These are phyloP conservation scores for Aspergillus bertholletiae DNA, from an alignment of 495 filamentous ascomycete genomes.

Conservation along the genomic window DNA sequence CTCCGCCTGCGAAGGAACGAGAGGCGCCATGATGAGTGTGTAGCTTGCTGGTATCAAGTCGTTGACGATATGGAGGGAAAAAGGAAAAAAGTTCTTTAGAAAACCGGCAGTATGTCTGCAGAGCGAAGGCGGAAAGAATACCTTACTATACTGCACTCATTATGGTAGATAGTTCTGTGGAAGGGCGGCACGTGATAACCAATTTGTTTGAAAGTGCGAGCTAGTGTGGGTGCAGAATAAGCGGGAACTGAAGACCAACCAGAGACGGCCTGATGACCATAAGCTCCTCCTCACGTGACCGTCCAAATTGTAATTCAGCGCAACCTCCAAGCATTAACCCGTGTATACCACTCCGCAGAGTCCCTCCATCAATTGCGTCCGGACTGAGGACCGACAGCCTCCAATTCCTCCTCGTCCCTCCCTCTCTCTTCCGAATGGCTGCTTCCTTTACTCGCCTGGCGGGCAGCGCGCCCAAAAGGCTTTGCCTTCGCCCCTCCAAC, in stretches of 20 bases:
- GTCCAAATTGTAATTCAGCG: constrained; percentile 37
- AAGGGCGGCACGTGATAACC: neutral
- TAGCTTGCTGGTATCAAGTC: constrained; percentile 12
- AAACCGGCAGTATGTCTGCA: constrained; percentile 38
- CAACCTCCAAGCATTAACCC: constrained; percentile 35
- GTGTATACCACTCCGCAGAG: constrained; percentile 32
- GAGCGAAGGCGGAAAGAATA: constrained; percentile 25
- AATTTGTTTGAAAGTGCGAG: neutral
- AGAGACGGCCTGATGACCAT: constrained; percentile 40
- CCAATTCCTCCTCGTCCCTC: constrained; percentile 19
- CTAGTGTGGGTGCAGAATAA: constrained; percentile 19
- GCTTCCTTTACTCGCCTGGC: constrained; percentile 61
- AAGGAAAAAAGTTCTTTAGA: constrained; percentile 35
- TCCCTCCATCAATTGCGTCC: constrained; percentile 41
- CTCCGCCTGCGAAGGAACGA: constrained; percentile 46
- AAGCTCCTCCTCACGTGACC: constrained; percentile 36
- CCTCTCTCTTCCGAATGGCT: constrained; percentile 55
- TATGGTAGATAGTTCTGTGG: neutral
- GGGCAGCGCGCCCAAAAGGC: constrained; percentile 60
- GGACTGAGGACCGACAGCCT: constrained; percentile 38
- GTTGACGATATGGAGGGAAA: constrained; percentile 6
- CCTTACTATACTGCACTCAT: constrained; percentile 15
- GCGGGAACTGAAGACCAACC: constrained; percentile 27
- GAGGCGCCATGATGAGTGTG: constrained; percentile 42
- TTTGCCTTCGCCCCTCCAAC: constrained; percentile 53